Evolutionary conservation across 306 rosid genomes (phyloP).

Genomic region (Purshia tridentata): DNA sequence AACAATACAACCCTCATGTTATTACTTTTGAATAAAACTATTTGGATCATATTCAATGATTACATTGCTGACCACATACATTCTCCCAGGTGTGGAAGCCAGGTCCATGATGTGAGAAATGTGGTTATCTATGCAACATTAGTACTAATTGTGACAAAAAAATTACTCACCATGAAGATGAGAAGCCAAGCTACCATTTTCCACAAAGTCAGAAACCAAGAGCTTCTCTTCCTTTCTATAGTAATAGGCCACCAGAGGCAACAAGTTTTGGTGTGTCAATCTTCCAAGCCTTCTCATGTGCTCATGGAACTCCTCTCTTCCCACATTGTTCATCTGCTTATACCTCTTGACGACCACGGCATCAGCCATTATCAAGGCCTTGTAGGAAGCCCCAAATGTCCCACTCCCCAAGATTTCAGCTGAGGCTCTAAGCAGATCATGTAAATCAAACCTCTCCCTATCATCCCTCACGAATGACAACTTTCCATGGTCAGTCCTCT

Average conservation of each 20-base stretch:
- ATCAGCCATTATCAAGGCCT: constrained; percentile 51
- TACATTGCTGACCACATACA: no score
- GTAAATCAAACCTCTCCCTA: constrained; percentile 57
- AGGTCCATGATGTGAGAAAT: no score
- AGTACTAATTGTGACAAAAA: background rate
- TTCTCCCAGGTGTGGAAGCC: no score
- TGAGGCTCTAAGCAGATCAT: constrained; percentile 70
- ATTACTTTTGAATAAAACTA: background rate
- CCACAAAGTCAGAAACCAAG: constrained; percentile 58
- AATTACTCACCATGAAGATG: constrained; percentile 65
- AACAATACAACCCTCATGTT: background rate
- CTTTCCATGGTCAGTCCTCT: constrained; percentile 53
- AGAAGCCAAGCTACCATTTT: constrained; percentile 74
- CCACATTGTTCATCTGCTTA: constrained; percentile 75
- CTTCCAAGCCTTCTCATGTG: constrained; percentile 79
- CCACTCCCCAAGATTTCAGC: constrained; percentile 94
- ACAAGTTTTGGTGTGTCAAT: constrained; percentile 65
- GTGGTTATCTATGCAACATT: no score
- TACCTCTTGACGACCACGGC: constrained; percentile 83
- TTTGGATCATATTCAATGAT: background rate
- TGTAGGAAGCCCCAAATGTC: constrained; percentile 83
- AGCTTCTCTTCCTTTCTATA: constrained; percentile 87
- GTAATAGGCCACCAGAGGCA: constrained; percentile 72
- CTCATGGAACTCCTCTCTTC: constrained; percentile 76
- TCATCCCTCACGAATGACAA: constrained; percentile 55